Percentiles rank a stretch among this genome's conserved stretches.
These are phyloP conservation scores for Asterochloris erici DNA, from an alignment of 139 green algal genomes.

Conservation along the genomic window DNA sequence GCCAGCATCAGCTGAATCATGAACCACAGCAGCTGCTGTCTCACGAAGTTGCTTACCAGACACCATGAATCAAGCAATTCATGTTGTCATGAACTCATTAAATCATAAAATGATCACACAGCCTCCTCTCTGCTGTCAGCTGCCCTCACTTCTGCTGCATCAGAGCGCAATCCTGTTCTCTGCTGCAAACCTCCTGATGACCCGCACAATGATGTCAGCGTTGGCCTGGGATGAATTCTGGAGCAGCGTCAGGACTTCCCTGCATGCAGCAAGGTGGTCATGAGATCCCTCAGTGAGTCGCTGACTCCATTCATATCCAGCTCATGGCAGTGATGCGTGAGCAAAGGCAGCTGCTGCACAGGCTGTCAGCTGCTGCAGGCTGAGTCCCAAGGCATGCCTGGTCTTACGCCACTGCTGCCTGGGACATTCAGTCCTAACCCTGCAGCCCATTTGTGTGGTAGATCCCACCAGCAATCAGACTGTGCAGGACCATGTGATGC, in stretches of 20 bases:
- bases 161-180: too few species aligned
- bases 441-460: too few species aligned
- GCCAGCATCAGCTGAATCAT: too few species aligned
- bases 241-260: conserved; percentile 10
- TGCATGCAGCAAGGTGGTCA: neutral
- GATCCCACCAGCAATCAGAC: too few species aligned
- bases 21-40: too few species aligned
- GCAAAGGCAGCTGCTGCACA: neutral
- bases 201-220: neutral
- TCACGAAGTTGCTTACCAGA: too few species aligned
- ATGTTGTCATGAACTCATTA: too few species aligned
- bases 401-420: neutral
- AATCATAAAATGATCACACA: too few species aligned
- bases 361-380: neutral
- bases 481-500: neutral
- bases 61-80: too few species aligned
- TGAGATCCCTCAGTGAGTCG: neutral
- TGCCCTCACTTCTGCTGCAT: too few species aligned
- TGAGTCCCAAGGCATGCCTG: neutral
- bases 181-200: neutral
- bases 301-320: neutral
- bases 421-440: neutral
- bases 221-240: conserved; percentile 1
- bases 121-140: too few species aligned
- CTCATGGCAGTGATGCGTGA: neutral